phyloP scores from a whole-genome alignment of 176 grass and related monocot genomes.

The Thalia dealbata region DNA sequence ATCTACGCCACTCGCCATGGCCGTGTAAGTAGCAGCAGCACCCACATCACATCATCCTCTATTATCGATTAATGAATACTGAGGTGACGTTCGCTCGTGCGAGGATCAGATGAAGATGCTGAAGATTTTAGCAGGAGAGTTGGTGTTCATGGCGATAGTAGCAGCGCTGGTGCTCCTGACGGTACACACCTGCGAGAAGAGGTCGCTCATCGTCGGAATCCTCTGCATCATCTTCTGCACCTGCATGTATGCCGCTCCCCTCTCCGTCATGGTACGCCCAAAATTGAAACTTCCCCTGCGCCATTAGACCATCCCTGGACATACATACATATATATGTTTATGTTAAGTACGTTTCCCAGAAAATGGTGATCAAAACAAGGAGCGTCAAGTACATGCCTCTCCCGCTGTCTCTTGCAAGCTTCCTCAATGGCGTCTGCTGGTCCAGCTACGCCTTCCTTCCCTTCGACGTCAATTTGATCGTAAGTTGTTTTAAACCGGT shows the following conservation, averaged over 20 bases:
- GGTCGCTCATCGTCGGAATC: constrained; percentile 51
- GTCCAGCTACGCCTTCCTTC: constrained; percentile 63
- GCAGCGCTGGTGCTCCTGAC: constrained; percentile 25
- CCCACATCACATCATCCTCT: neutral
- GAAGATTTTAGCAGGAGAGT: constrained; percentile 24
- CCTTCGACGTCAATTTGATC: constrained; percentile 34
- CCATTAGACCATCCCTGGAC: too few species aligned
- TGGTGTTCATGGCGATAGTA: constrained; percentile 37
- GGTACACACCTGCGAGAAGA: constrained; percentile 34
- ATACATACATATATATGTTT: too few species aligned
- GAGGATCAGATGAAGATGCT: constrained; percentile 17
- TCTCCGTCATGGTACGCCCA: constrained; percentile 63
- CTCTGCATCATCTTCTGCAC: constrained; percentile 52
- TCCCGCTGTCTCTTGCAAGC: constrained; percentile 35
- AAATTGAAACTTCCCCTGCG: too few species aligned
- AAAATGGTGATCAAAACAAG: constrained; percentile 43
- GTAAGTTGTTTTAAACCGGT: too few species aligned
- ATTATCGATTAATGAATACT: neutral
- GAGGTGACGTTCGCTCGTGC: too few species aligned
- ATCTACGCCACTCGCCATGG: constrained; percentile 24
- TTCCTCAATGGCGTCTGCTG: constrained; percentile 60
- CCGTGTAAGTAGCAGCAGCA: constrained; percentile 26
- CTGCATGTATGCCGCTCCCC: constrained; percentile 46
- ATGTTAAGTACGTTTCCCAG: too few species aligned
- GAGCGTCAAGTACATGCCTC: constrained; percentile 70